A percentile compares a stretch with the other conserved stretches of the same genome.
These are phyloP conservation scores for Paramecium biaurelia DNA, from an alignment of 73 alveolate species.

Conservation along the genomic window DNA sequence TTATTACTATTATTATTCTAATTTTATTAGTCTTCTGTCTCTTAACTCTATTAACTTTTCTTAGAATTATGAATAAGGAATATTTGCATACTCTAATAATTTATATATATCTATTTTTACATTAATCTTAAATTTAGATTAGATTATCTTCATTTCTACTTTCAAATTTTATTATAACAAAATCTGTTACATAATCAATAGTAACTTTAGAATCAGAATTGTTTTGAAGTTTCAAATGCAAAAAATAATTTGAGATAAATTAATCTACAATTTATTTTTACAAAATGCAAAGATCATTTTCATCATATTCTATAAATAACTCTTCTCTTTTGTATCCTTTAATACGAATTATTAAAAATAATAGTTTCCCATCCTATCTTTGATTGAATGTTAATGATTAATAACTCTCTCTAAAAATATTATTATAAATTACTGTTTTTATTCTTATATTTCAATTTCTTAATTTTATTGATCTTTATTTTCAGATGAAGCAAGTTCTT, in stretches of 20 bases:
- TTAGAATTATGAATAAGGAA: not conserved
- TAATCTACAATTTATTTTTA: not conserved
- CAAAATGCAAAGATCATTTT: not conserved
- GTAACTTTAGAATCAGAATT: not conserved
- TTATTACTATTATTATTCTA: not conserved
- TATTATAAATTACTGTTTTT: not conserved
- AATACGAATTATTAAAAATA: not conserved
- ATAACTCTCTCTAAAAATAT: not conserved
- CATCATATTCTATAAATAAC: not conserved
- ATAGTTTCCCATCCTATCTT: not conserved
- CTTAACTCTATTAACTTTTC: not conserved
- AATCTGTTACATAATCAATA: conserved; percentile 20
- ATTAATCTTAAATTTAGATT: not conserved
- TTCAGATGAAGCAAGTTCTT: not conserved
- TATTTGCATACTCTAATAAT: conserved; percentile 8
- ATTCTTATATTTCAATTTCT: not conserved
- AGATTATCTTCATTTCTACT: not conserved
- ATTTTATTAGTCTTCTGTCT: not conserved
- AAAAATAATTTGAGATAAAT: not conserved
- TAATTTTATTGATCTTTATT: not conserved
- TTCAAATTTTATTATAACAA: not conserved
- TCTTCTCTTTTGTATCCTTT: not conserved
- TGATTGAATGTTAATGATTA: not conserved
- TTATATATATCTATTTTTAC: not conserved
- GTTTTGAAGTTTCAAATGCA: not conserved